phyloP scores from a whole-genome alignment of 2,329 filamentous ascomycete genomes.

The Alternaria triticimaculans region DNA sequence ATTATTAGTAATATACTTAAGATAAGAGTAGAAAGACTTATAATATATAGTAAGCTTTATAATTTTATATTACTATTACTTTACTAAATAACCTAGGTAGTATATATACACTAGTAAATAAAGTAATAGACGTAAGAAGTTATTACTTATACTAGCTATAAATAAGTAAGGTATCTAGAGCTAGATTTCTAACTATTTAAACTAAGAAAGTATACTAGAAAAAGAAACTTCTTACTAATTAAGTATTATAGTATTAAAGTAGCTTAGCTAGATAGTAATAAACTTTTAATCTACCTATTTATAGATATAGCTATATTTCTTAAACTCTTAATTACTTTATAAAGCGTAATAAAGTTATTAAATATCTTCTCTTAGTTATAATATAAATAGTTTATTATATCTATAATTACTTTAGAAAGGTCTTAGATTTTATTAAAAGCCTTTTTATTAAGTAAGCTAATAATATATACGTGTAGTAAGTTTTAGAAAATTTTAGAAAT shows the following conservation, averaged over 20 bases:
- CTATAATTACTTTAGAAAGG: slow-evolving; percentile 7
- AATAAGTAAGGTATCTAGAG: slow-evolving; percentile 16
- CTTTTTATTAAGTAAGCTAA: slow-evolving; percentile 9
- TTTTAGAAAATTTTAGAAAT: slow-evolving; percentile 11
- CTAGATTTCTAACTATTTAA: slow-evolving; percentile 19
- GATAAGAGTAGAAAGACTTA: slow-evolving; percentile 11
- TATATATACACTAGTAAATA: slow-evolving; percentile 13
- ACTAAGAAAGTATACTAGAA: background rate
- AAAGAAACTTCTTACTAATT: slow-evolving; percentile 6
- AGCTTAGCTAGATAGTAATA: background rate
- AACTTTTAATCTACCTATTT: slow-evolving; percentile 9
- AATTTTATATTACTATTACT: slow-evolving; percentile 1
- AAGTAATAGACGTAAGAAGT: slow-evolving; percentile 4
- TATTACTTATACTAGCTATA: slow-evolving; percentile 10
- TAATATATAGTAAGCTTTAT: slow-evolving; percentile 21
- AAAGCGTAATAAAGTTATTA: slow-evolving; percentile 16
- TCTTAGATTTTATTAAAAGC: slow-evolving; percentile 13
- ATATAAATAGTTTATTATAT: slow-evolving; percentile 8
- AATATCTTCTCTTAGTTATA: slow-evolving; percentile 10
- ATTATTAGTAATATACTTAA: slow-evolving; percentile 17
- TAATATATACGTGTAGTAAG: slow-evolving; percentile 18
- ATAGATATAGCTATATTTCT: slow-evolving; percentile 1
- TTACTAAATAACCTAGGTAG: slow-evolving; percentile 8
- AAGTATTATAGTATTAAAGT: slow-evolving; percentile 8
- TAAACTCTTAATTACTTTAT: slow-evolving; percentile 6